Conservation (phyloP, 1,284 basidiomycete genomes). For the Irpex sp. region DNA sequence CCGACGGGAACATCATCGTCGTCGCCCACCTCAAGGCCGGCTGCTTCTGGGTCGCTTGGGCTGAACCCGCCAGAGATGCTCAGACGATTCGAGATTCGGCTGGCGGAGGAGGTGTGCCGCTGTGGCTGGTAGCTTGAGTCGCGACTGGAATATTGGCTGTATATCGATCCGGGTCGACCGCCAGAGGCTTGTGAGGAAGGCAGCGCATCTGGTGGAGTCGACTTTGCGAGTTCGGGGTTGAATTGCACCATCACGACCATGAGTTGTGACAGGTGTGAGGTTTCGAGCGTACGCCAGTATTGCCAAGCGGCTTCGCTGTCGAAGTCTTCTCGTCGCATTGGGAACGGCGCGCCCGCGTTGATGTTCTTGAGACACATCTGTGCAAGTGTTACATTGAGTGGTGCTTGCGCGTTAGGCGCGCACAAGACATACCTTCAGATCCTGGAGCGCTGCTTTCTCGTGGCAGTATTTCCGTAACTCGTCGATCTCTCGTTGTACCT, state of each 20-base stretch:
- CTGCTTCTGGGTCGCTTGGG: slow-evolving; percentile 35
- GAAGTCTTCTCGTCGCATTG: slow-evolving; percentile 87
- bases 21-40: slow-evolving; percentile 42
- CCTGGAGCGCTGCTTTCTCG: slow-evolving; percentile 59
- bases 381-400: slow-evolving; percentile 12
- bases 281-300: slow-evolving; percentile 84
- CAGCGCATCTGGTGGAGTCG: slow-evolving; percentile 53
- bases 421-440: slow-evolving; percentile 58
- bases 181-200: slow-evolving; percentile 36
- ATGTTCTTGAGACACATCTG: slow-evolving; percentile 92
- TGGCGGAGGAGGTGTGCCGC: slow-evolving; percentile 61
- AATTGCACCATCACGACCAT: slow-evolving; percentile 86
- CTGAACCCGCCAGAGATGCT: slow-evolving; percentile 19
- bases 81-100: slow-evolving; percentile 53
- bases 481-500: slow-evolving; percentile 76
- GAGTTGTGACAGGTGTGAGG: slow-evolving; percentile 80
- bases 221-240: slow-evolving; percentile 86
- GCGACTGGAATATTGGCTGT: slow-evolving; percentile 32
- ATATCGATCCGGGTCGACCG: slow-evolving; percentile 54
- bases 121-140: slow-evolving; percentile 25
- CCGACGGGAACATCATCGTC: slow-evolving; percentile 71
- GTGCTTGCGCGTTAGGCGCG: not conserved
- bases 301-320: slow-evolving; percentile 77
- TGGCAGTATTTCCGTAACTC: slow-evolving; percentile 68
- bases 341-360: slow-evolving; percentile 79